Evolutionary conservation across 169 alveolate genomes (phyloP).

Genomic region (Plasmodium gallinaceum): DNA sequence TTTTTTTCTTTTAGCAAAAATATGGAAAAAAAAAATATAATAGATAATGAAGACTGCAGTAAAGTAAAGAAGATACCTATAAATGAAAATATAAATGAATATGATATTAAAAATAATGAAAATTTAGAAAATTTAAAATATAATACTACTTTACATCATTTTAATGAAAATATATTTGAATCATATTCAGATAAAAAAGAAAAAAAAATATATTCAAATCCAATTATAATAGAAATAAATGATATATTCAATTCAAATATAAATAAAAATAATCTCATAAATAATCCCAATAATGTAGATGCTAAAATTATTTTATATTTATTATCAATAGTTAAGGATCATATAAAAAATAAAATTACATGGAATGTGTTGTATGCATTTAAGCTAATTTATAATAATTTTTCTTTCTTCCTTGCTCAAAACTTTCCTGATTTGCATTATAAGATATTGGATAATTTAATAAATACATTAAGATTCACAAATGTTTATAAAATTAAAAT

Average conservation of each 20-base stretch:
- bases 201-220: background rate
- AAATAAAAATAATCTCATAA: slow-evolving; percentile 3
- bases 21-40: slow-evolving; percentile 5
- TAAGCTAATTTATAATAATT: slow-evolving; percentile 71
- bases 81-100: background rate
- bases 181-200: slow-evolving; percentile 34
- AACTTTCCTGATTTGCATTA: slow-evolving; percentile 45
- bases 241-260: slow-evolving; percentile 30
- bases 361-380: slow-evolving; percentile 77
- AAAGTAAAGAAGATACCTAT: background rate
- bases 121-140: background rate
- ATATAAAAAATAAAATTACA: slow-evolving; percentile 72
- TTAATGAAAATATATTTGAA: slow-evolving; percentile 9
- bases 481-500: slow-evolving; percentile 78
- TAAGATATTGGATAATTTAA: slow-evolving; percentile 56
- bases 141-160: background rate
- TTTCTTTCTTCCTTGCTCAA: slow-evolving; percentile 57
- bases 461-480: slow-evolving; percentile 45
- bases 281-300: slow-evolving; percentile 59
- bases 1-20: slow-evolving; percentile 8
- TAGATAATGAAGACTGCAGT: background rate
- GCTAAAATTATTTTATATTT: slow-evolving; percentile 69
- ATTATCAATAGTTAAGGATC: slow-evolving; percentile 55
- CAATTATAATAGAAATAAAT: slow-evolving; percentile 43
- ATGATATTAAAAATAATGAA: background rate